These are phyloP conservation scores for Royoungia palumana DNA, from an alignment of 768 basidiomycete genomes.

Conservation along the genomic window DNA sequence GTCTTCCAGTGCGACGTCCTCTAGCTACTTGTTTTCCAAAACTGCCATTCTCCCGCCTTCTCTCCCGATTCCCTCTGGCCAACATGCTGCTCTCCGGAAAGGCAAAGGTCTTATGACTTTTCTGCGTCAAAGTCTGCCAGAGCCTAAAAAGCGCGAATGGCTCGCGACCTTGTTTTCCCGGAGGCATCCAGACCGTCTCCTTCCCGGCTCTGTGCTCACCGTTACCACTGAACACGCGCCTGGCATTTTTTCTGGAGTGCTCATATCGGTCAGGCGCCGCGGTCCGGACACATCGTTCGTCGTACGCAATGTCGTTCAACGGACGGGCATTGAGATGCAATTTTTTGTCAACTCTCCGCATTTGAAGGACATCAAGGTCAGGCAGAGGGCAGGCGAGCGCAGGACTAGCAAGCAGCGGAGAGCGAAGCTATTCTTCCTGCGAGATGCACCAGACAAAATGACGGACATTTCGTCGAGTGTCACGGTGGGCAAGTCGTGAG, in stretches of 20 bases:
- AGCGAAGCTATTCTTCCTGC: slow-evolving; percentile 80
- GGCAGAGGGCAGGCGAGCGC: slow-evolving; percentile 53
- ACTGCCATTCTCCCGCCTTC: slow-evolving; percentile 53
- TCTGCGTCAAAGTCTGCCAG: slow-evolving; percentile 60
- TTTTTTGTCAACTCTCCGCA: slow-evolving; percentile 85
- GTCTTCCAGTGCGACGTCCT: slow-evolving; percentile 18
- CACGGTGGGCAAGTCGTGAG: slow-evolving; percentile 28
- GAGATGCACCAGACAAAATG: slow-evolving; percentile 86
- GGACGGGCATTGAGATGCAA: slow-evolving; percentile 91
- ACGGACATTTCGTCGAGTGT: slow-evolving; percentile 58
- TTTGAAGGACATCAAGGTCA: slow-evolving; percentile 80
- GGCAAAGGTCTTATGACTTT: slow-evolving; percentile 82
- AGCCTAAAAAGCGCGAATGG: slow-evolving; percentile 66
- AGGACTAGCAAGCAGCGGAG: slow-evolving; percentile 57
- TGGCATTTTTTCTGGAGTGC: slow-evolving; percentile 82
- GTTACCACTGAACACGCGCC: slow-evolving; percentile 76
- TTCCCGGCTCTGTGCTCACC: slow-evolving; percentile 83
- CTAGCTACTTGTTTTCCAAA: slow-evolving; percentile 70
- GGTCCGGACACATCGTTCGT: slow-evolving; percentile 87
- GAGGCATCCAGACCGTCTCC: slow-evolving; percentile 61
- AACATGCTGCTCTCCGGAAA: slow-evolving; percentile 46
- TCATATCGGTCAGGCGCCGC: slow-evolving; percentile 77
- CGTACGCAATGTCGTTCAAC: slow-evolving; percentile 85
- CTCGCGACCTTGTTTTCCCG: slow-evolving; percentile 70
- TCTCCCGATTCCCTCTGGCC: slow-evolving; percentile 34